Percentiles rank a stretch among this genome's conserved stretches.
Conservation (phyloP, 2,329 filamentous ascomycete genomes). For the Coleophoma cylindrospora region DNA sequence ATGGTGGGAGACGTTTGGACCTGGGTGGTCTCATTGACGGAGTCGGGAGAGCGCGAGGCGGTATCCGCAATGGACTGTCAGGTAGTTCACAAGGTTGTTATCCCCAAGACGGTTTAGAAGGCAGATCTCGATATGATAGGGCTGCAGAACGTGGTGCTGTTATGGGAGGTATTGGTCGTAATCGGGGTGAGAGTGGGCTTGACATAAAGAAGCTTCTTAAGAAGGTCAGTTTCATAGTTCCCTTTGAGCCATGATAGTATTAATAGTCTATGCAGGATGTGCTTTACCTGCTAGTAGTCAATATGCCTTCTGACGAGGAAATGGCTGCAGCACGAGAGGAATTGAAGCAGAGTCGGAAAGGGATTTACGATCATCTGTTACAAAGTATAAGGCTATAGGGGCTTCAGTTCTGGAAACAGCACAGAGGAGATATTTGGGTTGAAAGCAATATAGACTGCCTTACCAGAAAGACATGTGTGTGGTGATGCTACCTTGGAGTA, state of each 20-base stretch:
- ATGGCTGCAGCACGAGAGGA: slow-evolving; percentile 3
- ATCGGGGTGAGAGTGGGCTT: neutral
- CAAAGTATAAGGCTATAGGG: no score
- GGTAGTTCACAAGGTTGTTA: neutral
- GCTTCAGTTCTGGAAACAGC: neutral
- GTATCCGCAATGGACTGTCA: neutral
- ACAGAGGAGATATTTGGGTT: neutral
- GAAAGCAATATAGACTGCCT: neutral
- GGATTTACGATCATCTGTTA: no score
- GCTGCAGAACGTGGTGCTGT: no score
- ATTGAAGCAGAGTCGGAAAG: neutral
- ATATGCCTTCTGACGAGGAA: slow-evolving; percentile 33
- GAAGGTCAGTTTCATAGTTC: neutral
- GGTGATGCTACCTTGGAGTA: no score
- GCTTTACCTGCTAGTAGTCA: slow-evolving; percentile 43
- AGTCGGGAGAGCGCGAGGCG: neutral
- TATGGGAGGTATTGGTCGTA: no score
- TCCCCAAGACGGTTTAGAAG: neutral
- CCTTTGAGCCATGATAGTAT: neutral
- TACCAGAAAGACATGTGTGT: no score
- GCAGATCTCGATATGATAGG: no score
- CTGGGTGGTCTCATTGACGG: neutral
- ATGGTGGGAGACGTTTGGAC: neutral
- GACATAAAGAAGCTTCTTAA: neutral
- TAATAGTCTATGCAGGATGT: slow-evolving; percentile 29